phyloP scores from a whole-genome alignment of 1,284 basidiomycete species.

The Rhizoctonia solani region DNA sequence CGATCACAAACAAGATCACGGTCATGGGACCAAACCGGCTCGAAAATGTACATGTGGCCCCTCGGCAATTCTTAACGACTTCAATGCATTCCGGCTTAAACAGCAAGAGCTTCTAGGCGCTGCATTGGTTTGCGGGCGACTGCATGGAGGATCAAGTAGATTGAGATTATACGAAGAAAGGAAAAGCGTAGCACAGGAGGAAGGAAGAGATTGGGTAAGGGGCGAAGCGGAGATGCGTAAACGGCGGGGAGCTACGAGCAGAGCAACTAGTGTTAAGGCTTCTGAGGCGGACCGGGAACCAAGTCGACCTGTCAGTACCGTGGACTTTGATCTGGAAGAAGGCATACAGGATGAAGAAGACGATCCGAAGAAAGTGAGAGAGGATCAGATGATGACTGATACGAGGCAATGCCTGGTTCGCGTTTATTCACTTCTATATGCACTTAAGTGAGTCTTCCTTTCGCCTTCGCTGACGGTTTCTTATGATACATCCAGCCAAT shows the following conservation, averaged over 20 bases:
- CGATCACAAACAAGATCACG: background rate
- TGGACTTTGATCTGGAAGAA: constrained; percentile 8
- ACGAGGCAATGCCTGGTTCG: constrained; percentile 41
- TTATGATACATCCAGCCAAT: constrained; percentile 39
- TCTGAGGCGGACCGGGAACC: background rate
- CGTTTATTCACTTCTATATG: constrained; percentile 45
- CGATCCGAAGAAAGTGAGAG: constrained; percentile 27
- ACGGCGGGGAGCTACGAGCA: background rate
- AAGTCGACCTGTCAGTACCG: background rate
- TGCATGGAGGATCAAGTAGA: constrained; percentile 24
- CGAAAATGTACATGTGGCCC: constrained; percentile 31
- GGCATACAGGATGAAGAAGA: constrained; percentile 33
- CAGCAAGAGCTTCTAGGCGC: constrained; percentile 39
- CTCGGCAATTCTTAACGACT: constrained; percentile 35
- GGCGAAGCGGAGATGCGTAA: background rate
- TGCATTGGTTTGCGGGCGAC: constrained; percentile 38
- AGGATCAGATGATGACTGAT: constrained; percentile 31
- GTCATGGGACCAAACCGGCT: background rate
- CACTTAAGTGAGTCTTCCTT: constrained; percentile 41
- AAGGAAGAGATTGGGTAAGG: constrained; percentile 13
- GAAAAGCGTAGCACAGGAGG: constrained; percentile 26
- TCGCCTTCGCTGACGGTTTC: background rate
- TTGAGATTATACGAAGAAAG: constrained; percentile 23
- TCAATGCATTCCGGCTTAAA: constrained; percentile 35
- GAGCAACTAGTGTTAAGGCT: background rate